Conservation (phyloP, 2,329 filamentous ascomycete genomes). For the Gaeumannomyces tritici region DNA sequence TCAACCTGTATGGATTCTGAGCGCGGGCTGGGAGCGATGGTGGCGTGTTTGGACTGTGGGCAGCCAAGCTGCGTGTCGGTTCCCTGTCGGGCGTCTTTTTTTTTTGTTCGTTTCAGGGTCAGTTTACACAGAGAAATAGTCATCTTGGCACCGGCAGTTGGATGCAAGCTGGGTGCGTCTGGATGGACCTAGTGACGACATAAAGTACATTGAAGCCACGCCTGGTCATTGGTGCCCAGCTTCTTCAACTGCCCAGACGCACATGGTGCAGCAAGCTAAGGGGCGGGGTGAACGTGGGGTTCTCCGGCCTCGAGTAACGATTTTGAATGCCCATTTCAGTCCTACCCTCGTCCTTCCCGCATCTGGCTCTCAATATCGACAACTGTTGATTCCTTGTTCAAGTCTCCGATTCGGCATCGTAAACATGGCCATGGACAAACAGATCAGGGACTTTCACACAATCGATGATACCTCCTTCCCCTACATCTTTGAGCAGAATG, state of each 20-base stretch:
- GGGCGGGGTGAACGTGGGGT: background rate
- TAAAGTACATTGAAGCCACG: too few species aligned
- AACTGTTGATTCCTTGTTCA: background rate
- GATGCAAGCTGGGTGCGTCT: too few species aligned
- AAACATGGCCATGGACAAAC: slow-evolving; percentile 17
- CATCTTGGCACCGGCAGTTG: too few species aligned
- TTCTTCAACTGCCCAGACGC: background rate
- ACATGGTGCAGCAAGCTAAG: background rate
- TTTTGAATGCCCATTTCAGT: background rate
- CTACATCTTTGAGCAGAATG: slow-evolving; percentile 32
- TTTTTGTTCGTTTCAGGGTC: too few species aligned
- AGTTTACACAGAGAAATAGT: too few species aligned
- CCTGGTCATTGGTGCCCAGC: background rate
- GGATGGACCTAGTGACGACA: too few species aligned
- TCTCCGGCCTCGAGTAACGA: background rate
- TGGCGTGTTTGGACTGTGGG: too few species aligned
- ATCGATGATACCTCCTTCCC: slow-evolving; percentile 19
- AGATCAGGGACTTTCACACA: slow-evolving; percentile 17
- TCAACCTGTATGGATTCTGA: background rate
- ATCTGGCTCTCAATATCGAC: background rate
- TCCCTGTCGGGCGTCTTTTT: too few species aligned
- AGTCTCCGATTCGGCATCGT: background rate
- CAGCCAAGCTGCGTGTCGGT: too few species aligned
- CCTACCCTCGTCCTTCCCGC: too few species aligned
- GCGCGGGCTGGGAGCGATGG: too few species aligned